phyloP scores from a whole-genome alignment of 495 filamentous ascomycete species.

The Venustampulla echinocandica region DNA sequence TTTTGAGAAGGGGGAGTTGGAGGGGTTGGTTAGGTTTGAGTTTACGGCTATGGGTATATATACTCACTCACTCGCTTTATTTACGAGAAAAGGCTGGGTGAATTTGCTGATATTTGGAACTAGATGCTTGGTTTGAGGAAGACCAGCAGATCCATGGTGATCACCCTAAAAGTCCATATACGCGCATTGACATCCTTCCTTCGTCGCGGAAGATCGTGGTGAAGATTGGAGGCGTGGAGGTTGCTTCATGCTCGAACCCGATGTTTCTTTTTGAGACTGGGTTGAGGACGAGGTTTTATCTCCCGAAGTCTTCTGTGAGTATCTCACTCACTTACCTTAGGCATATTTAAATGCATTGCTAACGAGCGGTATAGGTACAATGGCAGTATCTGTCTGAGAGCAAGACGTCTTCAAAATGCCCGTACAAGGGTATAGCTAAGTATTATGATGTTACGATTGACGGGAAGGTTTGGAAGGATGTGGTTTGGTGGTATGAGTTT shows the following conservation, averaged over 20 bases:
- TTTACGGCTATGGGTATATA: too few relatives aligned
- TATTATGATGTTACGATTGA: conserved; percentile 34
- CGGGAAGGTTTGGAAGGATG: conserved; percentile 34
- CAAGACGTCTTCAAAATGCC: conserved; percentile 37
- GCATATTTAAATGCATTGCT: too few relatives aligned
- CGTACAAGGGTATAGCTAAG: conserved; percentile 50
- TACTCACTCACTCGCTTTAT: too few relatives aligned
- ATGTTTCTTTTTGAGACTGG: conserved; percentile 44
- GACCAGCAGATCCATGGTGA: conserved; percentile 40
- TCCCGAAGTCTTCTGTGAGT: too few relatives aligned
- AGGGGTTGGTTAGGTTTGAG: neutral
- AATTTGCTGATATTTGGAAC: too few relatives aligned
- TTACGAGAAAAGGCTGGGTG: too few relatives aligned
- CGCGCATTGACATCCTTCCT: conserved; percentile 47
- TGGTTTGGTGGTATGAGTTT: conserved; percentile 48
- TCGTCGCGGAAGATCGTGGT: conserved; percentile 41
- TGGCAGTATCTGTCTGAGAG: conserved; percentile 31
- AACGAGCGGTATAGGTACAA: conserved; percentile 34
- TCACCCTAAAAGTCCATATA: conserved; percentile 55
- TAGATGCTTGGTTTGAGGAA: conserved; percentile 50
- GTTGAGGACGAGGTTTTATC: conserved; percentile 43
- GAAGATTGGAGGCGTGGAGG: conserved; percentile 33
- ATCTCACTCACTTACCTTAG: too few relatives aligned
- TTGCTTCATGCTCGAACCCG: conserved; percentile 33
- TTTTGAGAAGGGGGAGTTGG: neutral